Conservation (phyloP, 805 yeast species). For the Myxozyma vanderwaltii region DNA sequence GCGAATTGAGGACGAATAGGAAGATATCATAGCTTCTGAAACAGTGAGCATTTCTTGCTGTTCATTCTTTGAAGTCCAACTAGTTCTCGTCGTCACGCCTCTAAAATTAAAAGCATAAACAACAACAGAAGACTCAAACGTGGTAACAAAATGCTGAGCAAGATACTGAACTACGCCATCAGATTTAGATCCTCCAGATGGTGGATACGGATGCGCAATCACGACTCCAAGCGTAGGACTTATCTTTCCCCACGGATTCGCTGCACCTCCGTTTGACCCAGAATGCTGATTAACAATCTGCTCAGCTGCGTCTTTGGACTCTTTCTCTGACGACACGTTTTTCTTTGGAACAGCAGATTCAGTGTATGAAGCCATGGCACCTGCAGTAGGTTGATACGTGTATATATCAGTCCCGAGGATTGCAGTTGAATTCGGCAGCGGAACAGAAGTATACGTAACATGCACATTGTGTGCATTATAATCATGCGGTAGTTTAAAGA, state of each 20-base stretch:
- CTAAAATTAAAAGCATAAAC: conserved; percentile 30
- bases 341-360: conserved; percentile 6
- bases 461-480: conserved; percentile 9
- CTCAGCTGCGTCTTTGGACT: conserved; percentile 4
- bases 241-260: conserved; percentile 9
- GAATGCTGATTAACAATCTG: neutral
- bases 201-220: conserved; percentile 33
- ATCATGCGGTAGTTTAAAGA: conserved; percentile 11
- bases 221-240: conserved; percentile 28
- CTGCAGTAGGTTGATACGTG: conserved; percentile 12
- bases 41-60: conserved; percentile 23
- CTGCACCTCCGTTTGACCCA: neutral
- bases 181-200: conserved; percentile 29
- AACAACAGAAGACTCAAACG: conserved; percentile 11
- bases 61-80: conserved; percentile 25
- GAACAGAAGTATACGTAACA: conserved; percentile 23
- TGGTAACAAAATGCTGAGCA: conserved; percentile 12
- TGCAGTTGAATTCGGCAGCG: conserved; percentile 13
- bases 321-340: neutral
- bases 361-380: conserved; percentile 4
- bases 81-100: conserved; percentile 30
- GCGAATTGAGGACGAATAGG: conserved; percentile 10
- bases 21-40: conserved; percentile 3
- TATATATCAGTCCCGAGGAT: conserved; percentile 30
- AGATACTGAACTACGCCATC: conserved; percentile 26